phyloP scores from a whole-genome alignment of 495 filamentous ascomycete species.

The Aspergillus steynii region DNA sequence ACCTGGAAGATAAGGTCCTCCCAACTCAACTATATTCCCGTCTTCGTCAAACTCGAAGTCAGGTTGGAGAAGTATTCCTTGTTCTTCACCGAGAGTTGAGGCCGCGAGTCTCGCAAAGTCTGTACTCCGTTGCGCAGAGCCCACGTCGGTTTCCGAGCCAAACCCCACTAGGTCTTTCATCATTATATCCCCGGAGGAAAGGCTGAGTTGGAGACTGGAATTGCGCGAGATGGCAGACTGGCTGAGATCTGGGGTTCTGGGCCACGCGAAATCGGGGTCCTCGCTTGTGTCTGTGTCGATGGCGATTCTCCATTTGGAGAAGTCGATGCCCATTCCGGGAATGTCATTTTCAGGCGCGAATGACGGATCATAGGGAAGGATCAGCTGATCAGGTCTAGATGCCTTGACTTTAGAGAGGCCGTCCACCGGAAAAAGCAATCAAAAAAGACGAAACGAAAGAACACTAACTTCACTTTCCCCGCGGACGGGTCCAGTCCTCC shows the following conservation, averaged over 20 bases:
- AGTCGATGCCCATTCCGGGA: constrained; percentile 57
- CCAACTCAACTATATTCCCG: constrained; percentile 55
- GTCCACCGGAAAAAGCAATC: not conserved
- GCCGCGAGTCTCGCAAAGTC: constrained; percentile 19
- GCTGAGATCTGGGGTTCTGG: constrained; percentile 31
- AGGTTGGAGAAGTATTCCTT: constrained; percentile 56
- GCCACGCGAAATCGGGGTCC: constrained; percentile 22
- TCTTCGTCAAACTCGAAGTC: constrained; percentile 67
- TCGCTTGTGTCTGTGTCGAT: constrained; percentile 18
- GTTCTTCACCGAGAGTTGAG: constrained; percentile 41
- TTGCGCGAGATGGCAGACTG: constrained; percentile 30
- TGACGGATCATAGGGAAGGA: constrained; percentile 81
- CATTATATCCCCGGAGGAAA: constrained; percentile 31
- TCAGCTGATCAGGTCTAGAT: constrained; percentile 72
- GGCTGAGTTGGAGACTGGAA: constrained; percentile 31
- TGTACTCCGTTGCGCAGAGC: constrained; percentile 26
- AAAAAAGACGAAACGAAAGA: not conserved
- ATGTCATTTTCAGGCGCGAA: constrained; percentile 72
- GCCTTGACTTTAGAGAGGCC: constrained; percentile 11
- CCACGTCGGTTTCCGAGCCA: constrained; percentile 22
- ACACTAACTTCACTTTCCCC: constrained; percentile 67
- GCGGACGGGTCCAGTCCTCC: constrained; percentile 68
- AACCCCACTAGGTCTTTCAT: constrained; percentile 22
- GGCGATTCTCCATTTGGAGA: constrained; percentile 28
- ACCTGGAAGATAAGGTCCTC: constrained; percentile 8